Base-by-base conservation (phyloP, 2,329 filamentous ascomycete species). In the Seiridium cupressi region DNA sequence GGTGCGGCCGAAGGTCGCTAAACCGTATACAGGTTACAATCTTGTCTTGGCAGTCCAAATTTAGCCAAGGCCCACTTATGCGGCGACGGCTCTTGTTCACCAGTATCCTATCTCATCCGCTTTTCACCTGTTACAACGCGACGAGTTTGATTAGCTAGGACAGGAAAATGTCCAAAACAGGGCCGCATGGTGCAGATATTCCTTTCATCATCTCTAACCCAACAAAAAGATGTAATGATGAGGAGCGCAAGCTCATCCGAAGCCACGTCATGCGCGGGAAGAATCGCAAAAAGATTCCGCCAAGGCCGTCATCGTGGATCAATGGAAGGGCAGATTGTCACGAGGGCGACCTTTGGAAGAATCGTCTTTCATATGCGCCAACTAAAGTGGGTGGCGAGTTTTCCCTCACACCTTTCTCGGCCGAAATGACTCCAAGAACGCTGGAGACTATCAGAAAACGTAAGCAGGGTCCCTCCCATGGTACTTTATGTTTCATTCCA, bases 221-320 rank as follows among this genome's bases (percentile, higher is more conserved):
- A 11, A 10, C 54, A 18, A n/a, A 26, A 6, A 47, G 9, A 26
- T 18, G n/a, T 26, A 48, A 8, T 5, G 44, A 48, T 4, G 18
- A 31, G 10, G 38, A 56, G 54, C 54, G 54, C 54, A 44, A 44
- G 18, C 13, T 56, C 13, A 44, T 56, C 54, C 54, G 54, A 2
- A 56, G 42, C 54, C 54, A 56, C 34, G 53, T 44, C 5, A 44
- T 56, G 54, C 54, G 54, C 18, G 54, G 42, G 11, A 56, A 56
- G 54, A 56, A 56, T 31, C 34, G 54, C 40, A 56, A 56, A 34
- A 56, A 3, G 54, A 31, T 13, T 10, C 53, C 53, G 8, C 4
- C 32, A 42, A n/a, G 35, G 11, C 53, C 53, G 26, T 18, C 3
- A 42, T 55, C 38, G n/a, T 44, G 36, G 53, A 42, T 38, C 32